Percentiles rank a stretch among this genome's conserved stretches.
These are phyloP conservation scores for Penicillium hordei DNA, from an alignment of 2,329 filamentous ascomycete genomes.

Conservation along the genomic window DNA sequence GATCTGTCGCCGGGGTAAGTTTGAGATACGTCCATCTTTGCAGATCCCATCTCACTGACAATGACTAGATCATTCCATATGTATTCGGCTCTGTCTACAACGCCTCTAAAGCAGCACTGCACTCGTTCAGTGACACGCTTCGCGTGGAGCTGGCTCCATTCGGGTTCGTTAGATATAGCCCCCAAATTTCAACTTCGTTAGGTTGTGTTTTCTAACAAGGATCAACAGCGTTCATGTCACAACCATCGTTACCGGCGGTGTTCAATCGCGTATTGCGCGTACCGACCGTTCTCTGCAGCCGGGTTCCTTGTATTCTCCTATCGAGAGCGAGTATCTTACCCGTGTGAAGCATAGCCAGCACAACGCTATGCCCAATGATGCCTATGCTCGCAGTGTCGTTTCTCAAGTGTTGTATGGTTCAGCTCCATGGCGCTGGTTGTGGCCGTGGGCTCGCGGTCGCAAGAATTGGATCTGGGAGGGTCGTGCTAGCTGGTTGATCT, in stretches of 20 bases:
- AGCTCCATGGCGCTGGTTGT: slow-evolving; percentile 51
- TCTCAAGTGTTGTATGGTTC: slow-evolving; percentile 51
- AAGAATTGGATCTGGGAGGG: slow-evolving; percentile 51
- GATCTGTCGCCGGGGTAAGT: slow-evolving; percentile 44
- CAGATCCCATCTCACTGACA: background rate
- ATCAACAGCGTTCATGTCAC: slow-evolving; percentile 49
- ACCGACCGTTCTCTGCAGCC: slow-evolving; percentile 48
- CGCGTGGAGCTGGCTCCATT: slow-evolving; percentile 57
- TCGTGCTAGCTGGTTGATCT: slow-evolving; percentile 52
- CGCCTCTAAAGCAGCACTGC: slow-evolving; percentile 60
- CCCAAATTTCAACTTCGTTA: background rate
- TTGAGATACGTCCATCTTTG: background rate
- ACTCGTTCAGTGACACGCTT: slow-evolving; percentile 58
- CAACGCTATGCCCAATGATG: slow-evolving; percentile 51
- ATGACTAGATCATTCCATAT: slow-evolving; percentile 41
- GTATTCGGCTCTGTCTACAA: slow-evolving; percentile 55
- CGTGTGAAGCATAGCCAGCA: slow-evolving; percentile 57
- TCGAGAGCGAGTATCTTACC: slow-evolving; percentile 53
- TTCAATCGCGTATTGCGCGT: slow-evolving; percentile 60
- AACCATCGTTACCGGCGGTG: slow-evolving; percentile 60
- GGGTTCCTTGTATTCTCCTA: slow-evolving; percentile 53
- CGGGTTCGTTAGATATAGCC: slow-evolving; percentile 30
- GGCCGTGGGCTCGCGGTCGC: slow-evolving; percentile 44
- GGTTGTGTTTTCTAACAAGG: background rate
- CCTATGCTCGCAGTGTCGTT: slow-evolving; percentile 58